Evolutionary conservation across 352 stramenopile species (phyloP).

Genomic region (Nothophytophthora sp.): DNA sequence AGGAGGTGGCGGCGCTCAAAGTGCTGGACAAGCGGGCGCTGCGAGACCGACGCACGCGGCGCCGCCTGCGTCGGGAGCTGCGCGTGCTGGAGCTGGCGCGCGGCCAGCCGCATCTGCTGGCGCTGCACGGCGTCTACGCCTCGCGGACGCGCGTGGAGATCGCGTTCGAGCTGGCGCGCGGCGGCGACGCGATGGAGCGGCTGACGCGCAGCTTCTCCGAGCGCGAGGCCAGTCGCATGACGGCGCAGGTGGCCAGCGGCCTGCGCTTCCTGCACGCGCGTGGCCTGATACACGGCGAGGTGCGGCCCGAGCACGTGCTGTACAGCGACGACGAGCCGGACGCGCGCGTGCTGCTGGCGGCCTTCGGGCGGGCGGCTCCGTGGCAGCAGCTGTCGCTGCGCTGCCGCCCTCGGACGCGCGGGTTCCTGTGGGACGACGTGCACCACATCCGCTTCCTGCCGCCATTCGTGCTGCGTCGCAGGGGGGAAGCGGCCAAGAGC

Average conservation of each 20-base stretch:
- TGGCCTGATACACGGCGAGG: slow-evolving; percentile 60
- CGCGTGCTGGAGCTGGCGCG: slow-evolving; percentile 46
- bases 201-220: slow-evolving; percentile 41
- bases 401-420: slow-evolving; percentile 7
- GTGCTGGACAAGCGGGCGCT: slow-evolving; percentile 63
- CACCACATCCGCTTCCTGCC: slow-evolving; percentile 69
- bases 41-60: slow-evolving; percentile 34
- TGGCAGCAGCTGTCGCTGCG: slow-evolving; percentile 42
- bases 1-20: slow-evolving; percentile 76
- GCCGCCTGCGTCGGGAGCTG: slow-evolving; percentile 74
- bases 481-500: slow-evolving; percentile 5
- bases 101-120: slow-evolving; percentile 66
- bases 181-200: slow-evolving; percentile 58
- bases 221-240: slow-evolving; percentile 51
- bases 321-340: slow-evolving; percentile 68
- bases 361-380: slow-evolving; percentile 60
- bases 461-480: slow-evolving; percentile 47
- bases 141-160: slow-evolving; percentile 55
- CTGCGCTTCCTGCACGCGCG: slow-evolving; percentile 60
- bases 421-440: slow-evolving; percentile 59
- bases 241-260: slow-evolving; percentile 42
- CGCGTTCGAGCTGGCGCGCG: slow-evolving; percentile 72
- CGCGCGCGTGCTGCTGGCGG: slow-evolving; percentile 57
- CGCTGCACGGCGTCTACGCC: slow-evolving; percentile 62
- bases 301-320: slow-evolving; percentile 76